These are phyloP conservation scores for Scleroderma citrinum DNA, from an alignment of 768 basidiomycete species.

Conservation along the genomic window DNA sequence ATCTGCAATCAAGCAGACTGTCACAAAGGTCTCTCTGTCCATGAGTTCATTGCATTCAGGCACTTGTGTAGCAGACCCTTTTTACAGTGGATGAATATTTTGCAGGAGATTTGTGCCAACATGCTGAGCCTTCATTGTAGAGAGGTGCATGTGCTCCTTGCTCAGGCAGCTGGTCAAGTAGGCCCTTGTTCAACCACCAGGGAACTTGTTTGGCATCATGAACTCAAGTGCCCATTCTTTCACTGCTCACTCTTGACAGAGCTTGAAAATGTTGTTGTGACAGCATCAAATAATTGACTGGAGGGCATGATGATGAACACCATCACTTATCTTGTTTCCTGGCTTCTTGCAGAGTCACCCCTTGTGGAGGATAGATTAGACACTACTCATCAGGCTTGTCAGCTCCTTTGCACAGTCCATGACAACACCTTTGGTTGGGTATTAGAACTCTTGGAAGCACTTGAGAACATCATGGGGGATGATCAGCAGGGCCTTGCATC, in stretches of 20 bases:
- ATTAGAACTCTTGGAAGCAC: conserved; percentile 17
- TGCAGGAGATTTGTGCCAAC: conserved; percentile 31
- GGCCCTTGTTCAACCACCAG: background rate
- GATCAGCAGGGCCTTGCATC: background rate
- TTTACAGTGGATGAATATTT: conserved; percentile 21
- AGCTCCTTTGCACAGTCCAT: conserved; percentile 24
- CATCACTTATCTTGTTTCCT: conserved; percentile 20
- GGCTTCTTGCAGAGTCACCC: background rate
- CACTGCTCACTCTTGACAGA: conserved; percentile 28
- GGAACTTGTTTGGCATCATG: conserved; percentile 25
- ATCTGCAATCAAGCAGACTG: conserved; percentile 35
- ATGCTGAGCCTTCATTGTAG: conserved; percentile 29
- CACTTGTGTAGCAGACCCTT: conserved; percentile 33
- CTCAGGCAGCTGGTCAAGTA: conserved; percentile 4
- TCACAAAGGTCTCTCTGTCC: conserved; percentile 30
- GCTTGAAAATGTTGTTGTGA: conserved; percentile 23
- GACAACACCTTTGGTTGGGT: conserved; percentile 28
- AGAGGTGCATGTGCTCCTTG: conserved; percentile 35
- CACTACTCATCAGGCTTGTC: conserved; percentile 6
- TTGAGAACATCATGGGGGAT: conserved; percentile 2
- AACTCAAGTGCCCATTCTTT: conserved; percentile 27
- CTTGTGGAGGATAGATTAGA: background rate
- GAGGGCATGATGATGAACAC: conserved; percentile 21
- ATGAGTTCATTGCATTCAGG: conserved; percentile 37
- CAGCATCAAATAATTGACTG: conserved; percentile 33